A percentile compares a stretch with the other conserved stretches of the same genome.
phyloP scores from a whole-genome alignment of 164 flowering plant genomes.

The Magnolia kwangsiensis region DNA sequence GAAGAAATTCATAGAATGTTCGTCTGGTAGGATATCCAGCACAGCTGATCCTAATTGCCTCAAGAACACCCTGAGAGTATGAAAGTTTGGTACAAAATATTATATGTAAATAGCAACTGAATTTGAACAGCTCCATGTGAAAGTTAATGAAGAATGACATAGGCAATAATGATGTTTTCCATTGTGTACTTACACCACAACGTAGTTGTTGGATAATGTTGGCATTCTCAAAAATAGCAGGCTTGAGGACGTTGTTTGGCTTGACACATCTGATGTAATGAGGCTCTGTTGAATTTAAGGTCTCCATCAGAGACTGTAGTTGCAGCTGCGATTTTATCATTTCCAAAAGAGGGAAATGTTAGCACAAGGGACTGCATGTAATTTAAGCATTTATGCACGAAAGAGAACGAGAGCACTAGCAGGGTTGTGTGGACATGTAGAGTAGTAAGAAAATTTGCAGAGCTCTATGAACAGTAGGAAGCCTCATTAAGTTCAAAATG shows the following conservation, averaged over 20 bases:
- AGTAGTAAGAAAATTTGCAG: too few relatives aligned
- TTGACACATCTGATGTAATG: conserved; percentile 99
- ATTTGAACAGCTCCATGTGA: background rate
- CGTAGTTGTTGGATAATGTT: conserved; percentile 91
- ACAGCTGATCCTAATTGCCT: conserved; percentile 98
- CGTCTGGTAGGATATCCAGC: conserved; percentile 98
- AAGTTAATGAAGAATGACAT: background rate
- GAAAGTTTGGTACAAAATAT: background rate
- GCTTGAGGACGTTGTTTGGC: conserved; percentile 93
- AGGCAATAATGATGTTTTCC: background rate
- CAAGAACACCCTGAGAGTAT: conserved; percentile 85
- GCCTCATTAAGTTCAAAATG: background rate
- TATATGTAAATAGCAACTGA: background rate
- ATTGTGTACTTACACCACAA: conserved; percentile 82
- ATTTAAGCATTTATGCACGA: too few relatives aligned
- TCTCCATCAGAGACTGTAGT: conserved; percentile 98
- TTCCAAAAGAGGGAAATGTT: background rate
- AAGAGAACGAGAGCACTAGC: too few relatives aligned
- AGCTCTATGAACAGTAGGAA: background rate
- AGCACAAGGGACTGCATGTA: background rate
- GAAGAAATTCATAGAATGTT: conserved; percentile 92
- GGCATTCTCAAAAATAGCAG: conserved; percentile 87
- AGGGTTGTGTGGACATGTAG: too few relatives aligned
- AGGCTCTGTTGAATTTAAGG: conserved; percentile 89
- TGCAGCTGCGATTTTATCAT: conserved; percentile 57